Base-by-base conservation (phyloP, 495 filamentous ascomycete genomes). In the Hypoxylon perforatum region DNA sequence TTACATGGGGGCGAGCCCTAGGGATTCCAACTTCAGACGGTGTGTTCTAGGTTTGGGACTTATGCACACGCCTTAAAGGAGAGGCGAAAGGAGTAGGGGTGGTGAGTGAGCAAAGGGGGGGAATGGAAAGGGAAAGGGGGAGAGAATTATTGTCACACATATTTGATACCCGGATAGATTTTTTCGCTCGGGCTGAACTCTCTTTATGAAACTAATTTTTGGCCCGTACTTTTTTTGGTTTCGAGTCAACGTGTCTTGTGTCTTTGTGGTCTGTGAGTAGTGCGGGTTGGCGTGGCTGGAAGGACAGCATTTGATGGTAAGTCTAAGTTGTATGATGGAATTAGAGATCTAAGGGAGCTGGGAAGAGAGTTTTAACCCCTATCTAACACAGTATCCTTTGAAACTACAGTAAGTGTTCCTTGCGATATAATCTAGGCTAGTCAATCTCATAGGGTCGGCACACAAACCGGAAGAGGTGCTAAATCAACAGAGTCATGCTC, bases 111-210 rank as follows among this genome's bases (percentile, higher is more conserved):
- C 38, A 41, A 64, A 35, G 65, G 54, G 56, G 38, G 58, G 22
- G 57, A 57, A n/a, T 56, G 36, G 53, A 33, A 57, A 15, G 42
- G 33, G 52, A 17, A 54, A 50, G 36, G 54, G 56, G 38, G 58
- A 25, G 57, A 57, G 55, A 70, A 47, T 54, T 57, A 59, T 50
- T 49, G 55, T 61, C 49, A 50, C 44, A 53, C 55, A 60, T 73
- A 63, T 61, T 75, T 75, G 73, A 75, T 75, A 75, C 73, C 73
- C 73, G 73, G 73, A 71, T 75, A 75, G 73, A 75, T 73, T 69
- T 71, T 69, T 71, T 44, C 61, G 59, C 63, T 67, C 65, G 69
- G 69, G 69, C 57, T 50, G 41, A 65, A 48, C 62, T 67, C 57
- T 61, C 49, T 18, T 57, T 57, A 67, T 48, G 51, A 57, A 50